Evolutionary conservation across 139 green algal genomes (phyloP), one percentile per base, ranked within the genome.

Genomic region (Chlamydomonas sphaeroides): DNA sequence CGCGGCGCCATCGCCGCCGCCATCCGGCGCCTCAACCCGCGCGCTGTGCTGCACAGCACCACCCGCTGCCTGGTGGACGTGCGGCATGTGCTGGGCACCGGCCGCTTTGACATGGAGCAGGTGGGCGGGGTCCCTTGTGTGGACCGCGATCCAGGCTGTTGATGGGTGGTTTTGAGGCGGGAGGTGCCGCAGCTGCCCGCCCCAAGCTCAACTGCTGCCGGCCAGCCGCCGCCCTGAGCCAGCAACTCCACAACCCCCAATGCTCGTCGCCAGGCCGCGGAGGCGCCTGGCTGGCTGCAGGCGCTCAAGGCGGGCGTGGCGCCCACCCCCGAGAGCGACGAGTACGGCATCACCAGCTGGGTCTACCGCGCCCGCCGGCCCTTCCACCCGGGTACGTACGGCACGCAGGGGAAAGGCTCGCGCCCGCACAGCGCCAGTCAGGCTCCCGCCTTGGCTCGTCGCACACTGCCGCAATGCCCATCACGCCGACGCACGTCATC

Each of bases 281-380:
- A 86, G 30, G 71, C 77, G 33, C 72, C 94, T 8, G 94, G 92
- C 28, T 97, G 94, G 94, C 81, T 94, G 36, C 38, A 71, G 25
- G 38, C 36, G 1, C 33, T 71, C 36, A 51, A 49, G 65, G 8
- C 63, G 18, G 36, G 39, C 25, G 10, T 18, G 36, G 36, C 23
- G 1, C 65, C 23, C 7, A 51, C 11, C 25, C 36, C 36, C 7
- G 36, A 91, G 57, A 90, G 89, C 1, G 65, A 87, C 20, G 87
- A 92, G 65, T 94, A 92, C 65, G 93, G 90, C 48, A 93, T 96
- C 38, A 61, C 33, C n/a, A 87, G 45, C 78, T 96, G 93, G 59
- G 86, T 96, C 11, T 97, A 94, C 82, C 67, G 73, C 35, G 66
- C 89, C 3, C 85, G 84, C 35, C 71, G 53, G 51, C 90, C 90